A percentile compares a stretch with the other conserved stretches of the same genome.
Evolutionary conservation across 768 basidiomycete species (phyloP).

Genomic region (Strobilomyces confusus): DNA sequence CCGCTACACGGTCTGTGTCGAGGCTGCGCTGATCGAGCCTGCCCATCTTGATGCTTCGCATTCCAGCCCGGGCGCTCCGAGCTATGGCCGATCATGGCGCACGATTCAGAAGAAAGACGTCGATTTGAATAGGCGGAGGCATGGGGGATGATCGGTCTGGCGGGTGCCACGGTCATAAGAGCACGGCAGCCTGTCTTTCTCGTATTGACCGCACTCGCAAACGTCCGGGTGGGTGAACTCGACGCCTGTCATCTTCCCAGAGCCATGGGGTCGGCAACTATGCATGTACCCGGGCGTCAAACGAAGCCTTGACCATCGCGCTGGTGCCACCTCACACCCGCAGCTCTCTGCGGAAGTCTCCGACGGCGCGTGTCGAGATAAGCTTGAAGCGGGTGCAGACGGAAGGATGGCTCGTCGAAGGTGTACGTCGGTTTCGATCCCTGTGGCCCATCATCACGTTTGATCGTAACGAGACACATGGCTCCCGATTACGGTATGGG

Average conservation of each 20-base stretch:
- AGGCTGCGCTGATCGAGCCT: constrained; percentile 6
- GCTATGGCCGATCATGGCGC: not conserved
- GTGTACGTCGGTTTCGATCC: not conserved
- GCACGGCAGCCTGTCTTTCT: too few relatives aligned
- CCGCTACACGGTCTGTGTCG: not conserved
- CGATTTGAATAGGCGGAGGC: too few relatives aligned
- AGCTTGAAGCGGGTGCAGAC: not conserved
- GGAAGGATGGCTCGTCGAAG: not conserved
- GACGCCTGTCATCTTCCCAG: not conserved
- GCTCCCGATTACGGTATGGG: not conserved
- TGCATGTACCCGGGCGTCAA: not conserved
- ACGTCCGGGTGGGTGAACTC: not conserved
- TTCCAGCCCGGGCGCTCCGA: not conserved
- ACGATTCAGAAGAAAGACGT: too few relatives aligned
- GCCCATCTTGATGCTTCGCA: not conserved
- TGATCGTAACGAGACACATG: constrained; percentile 12
- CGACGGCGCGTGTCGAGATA: too few relatives aligned
- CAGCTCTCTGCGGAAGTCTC: not conserved
- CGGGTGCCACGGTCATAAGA: too few relatives aligned
- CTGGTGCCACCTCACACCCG: not conserved
- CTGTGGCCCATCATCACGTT: constrained; percentile 8
- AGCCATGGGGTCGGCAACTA: not conserved
- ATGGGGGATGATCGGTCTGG: too few relatives aligned
- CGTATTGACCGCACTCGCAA: not conserved
- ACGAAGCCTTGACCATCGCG: not conserved